Conservation (phyloP, 495 filamentous ascomycete species). For the Hypoxylon fragiforme region DNA sequence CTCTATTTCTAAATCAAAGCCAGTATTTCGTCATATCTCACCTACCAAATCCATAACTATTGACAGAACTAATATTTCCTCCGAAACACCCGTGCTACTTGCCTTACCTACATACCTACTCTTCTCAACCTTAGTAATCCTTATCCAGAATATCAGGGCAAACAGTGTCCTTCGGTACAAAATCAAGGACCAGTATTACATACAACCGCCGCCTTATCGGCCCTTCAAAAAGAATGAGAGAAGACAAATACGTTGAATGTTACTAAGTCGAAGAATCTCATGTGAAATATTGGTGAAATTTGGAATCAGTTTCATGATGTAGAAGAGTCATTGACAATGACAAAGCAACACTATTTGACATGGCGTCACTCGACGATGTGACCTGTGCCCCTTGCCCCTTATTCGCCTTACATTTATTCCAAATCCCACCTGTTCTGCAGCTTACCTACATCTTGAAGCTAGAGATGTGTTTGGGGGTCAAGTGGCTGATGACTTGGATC, state of each 20-base stretch:
- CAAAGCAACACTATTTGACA: conserved; percentile 21
- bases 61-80: too few species aligned
- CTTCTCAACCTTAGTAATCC: conserved; percentile 21
- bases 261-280: conserved; percentile 18
- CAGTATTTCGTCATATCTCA: conserved; percentile 21
- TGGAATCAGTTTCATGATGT: conserved; percentile 12
- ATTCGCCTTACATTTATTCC: conserved; percentile 6
- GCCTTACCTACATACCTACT: not conserved
- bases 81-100: conserved; percentile 7
- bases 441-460: conserved; percentile 7
- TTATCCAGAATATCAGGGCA: not conserved
- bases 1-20: not conserved
- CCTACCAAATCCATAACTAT: not conserved
- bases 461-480: too few species aligned
- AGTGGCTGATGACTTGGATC: too few species aligned
- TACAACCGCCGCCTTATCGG: not conserved
- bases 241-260: conserved; percentile 4
- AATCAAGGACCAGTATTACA: conserved; percentile 8
- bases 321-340: not conserved
- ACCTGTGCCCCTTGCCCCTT: conserved; percentile 1
- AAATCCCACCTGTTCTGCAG: conserved; percentile 10
- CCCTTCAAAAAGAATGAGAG: conserved; percentile 8
- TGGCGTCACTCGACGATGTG: conserved; percentile 11
- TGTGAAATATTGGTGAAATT: conserved; percentile 9
- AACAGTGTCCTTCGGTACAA: conserved; percentile 16